phyloP scores from a whole-genome alignment of 345 rosid species.

The Iberis pinnata region DNA sequence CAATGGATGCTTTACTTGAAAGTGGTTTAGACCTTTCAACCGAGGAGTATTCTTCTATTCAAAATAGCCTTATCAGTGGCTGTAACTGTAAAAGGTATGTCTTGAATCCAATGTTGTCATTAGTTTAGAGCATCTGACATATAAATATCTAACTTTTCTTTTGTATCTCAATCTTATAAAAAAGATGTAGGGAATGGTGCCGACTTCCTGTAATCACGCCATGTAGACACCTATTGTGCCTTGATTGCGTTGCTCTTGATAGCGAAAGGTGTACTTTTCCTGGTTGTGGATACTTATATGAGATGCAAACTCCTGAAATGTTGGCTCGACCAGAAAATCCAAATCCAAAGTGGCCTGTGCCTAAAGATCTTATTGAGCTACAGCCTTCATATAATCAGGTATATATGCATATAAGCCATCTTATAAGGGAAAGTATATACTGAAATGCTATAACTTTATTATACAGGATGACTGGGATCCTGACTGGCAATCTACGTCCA shows the following conservation, averaged over 20 bases:
- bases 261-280: constrained; percentile 61
- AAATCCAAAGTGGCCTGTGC: constrained; percentile 93
- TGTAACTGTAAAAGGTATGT: constrained; percentile 77
- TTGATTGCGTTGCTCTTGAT: constrained; percentile 72
- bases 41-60: constrained; percentile 60
- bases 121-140: background rate
- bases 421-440: constrained; percentile 5
- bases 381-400: constrained; percentile 97
- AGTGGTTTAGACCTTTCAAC: constrained; percentile 53
- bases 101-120: constrained; percentile 18
- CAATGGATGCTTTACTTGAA: constrained; percentile 72
- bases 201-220: constrained; percentile 91
- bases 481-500: constrained; percentile 94
- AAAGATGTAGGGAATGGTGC: constrained; percentile 97
- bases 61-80: constrained; percentile 64
- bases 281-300: constrained; percentile 70
- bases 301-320: constrained; percentile 82
- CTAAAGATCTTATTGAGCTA: constrained; percentile 91
- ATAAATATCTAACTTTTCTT: constrained; percentile 13
- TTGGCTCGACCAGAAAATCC: constrained; percentile 89
- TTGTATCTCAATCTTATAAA: constrained; percentile 16
- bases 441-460: constrained; percentile 19
- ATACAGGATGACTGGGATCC: constrained; percentile 94
- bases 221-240: constrained; percentile 88
- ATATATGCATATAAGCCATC: constrained; percentile 18